Evolutionary conservation across 2,329 filamentous ascomycete genomes (phyloP), one percentile per base, ranked within the genome.

Genomic region (Nothophoma quercina): DNA sequence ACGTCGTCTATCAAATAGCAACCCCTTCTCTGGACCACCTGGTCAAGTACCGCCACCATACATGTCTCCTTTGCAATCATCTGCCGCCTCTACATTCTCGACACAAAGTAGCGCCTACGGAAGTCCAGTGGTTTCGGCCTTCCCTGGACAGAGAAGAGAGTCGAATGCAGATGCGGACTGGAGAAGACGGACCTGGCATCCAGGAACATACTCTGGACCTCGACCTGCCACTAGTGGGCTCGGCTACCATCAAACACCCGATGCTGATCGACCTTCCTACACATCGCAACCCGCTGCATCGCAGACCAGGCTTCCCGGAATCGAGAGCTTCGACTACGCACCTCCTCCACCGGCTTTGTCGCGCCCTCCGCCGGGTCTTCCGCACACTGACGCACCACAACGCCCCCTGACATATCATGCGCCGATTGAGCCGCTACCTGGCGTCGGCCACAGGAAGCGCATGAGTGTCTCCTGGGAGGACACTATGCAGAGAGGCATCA

Each of bases 101-200:
- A 84, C 56, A 75, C 83, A 63, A n/a, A 84, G 81, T 49, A 85
- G 83, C 60, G 83, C 85, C 42, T 80, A 88, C 56, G 86, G 75
- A 58, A 90, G 77, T 81, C 91, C 91, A 5, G 89, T 86, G 1
- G 82, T 78, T 33, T 85, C 87, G 0, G 81, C 83, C 0, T 85
- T 87, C 26, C 79, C 81, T 7, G 88, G 85, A 74, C 82, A 84
- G 4, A 79, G 88, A 23, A 81, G 88, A 33, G 89, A 92, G 32
- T 89, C 89, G 0, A 78, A 82, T 7, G 85, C 82, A 16, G 91
- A 96, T 58, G 87, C 91, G 33, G 89, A 90, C 48, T 90, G 87
- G 84, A 86, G 92, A 59, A 82, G 93, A 56, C 85, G 92, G 45
- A 97, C 93, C 2, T 97, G 93, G 93, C 93, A 97, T 74, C 90